Percentiles rank a stretch among this genome's conserved stretches.
Evolutionary conservation across 1,284 basidiomycete genomes (phyloP).

Genomic region (Leucoagaricus sp.): DNA sequence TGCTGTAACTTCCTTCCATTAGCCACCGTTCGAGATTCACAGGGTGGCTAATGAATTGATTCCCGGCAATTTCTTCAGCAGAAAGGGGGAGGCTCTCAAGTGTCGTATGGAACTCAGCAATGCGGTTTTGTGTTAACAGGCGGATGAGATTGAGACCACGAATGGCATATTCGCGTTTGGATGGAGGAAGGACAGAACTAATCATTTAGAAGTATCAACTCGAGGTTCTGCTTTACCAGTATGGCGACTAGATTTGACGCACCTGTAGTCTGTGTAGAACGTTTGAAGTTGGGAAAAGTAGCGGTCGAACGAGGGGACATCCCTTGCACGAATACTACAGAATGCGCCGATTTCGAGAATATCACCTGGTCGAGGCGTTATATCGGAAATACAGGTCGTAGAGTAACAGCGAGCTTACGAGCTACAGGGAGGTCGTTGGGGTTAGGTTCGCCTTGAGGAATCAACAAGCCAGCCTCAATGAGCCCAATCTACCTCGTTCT

Average conservation of each 20-base stretch:
- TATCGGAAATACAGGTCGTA: background rate
- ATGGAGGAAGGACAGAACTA: slow-evolving; percentile 77
- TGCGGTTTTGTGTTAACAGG: slow-evolving; percentile 93
- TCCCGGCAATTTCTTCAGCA: slow-evolving; percentile 70
- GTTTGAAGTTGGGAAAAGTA: slow-evolving; percentile 93
- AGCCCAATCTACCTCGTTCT: slow-evolving; percentile 62
- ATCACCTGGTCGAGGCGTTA: slow-evolving; percentile 58
- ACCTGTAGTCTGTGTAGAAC: slow-evolving; percentile 91
- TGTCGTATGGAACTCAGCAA: slow-evolving; percentile 99
- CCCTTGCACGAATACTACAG: slow-evolving; percentile 86
- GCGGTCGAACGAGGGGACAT: slow-evolving; percentile 91
- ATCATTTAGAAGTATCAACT: background rate
- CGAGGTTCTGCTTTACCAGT: background rate
- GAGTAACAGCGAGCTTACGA: slow-evolving; percentile 48
- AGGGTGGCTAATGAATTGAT: slow-evolving; percentile 83
- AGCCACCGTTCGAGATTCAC: slow-evolving; percentile 95
- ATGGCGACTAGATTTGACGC: slow-evolving; percentile 19
- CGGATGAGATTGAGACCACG: slow-evolving; percentile 94
- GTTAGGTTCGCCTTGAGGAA: slow-evolving; percentile 60
- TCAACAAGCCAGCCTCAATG: slow-evolving; percentile 75
- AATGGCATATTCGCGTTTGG: slow-evolving; percentile 85
- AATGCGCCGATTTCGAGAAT: slow-evolving; percentile 96
- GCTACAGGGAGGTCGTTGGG: slow-evolving; percentile 67
- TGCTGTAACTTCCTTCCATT: slow-evolving; percentile 98
- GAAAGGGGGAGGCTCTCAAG: slow-evolving; percentile 81